phyloP scores from a whole-genome alignment of 495 filamentous ascomycete species.

The Paragyromitra xinjiangensis region DNA sequence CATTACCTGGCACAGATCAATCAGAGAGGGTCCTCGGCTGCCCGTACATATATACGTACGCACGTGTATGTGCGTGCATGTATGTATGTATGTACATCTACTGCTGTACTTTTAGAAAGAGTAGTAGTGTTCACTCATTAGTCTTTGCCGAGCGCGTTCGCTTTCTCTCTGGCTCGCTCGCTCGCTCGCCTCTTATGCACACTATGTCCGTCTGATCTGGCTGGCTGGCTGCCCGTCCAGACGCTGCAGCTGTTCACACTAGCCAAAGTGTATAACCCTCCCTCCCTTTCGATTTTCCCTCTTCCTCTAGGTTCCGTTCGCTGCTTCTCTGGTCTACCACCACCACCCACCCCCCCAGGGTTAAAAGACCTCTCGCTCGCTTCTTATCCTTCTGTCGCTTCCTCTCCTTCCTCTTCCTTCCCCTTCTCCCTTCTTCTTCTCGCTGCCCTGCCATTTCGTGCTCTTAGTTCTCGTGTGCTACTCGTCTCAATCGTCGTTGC shows the following conservation, averaged over 20 bases:
- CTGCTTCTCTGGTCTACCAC: conserved; percentile 43
- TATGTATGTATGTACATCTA: conserved; percentile 43
- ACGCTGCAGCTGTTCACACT: conserved; percentile 42
- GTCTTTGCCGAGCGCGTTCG: conserved; percentile 50
- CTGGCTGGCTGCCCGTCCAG: conserved; percentile 29
- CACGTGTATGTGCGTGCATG: conserved; percentile 29
- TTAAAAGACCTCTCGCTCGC: conserved; percentile 35
- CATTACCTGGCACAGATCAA: conserved; percentile 45
- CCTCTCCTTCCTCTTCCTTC: conserved; percentile 55
- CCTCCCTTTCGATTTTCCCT: conserved; percentile 48
- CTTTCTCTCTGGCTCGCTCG: conserved; percentile 28
- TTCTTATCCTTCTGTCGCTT: conserved; percentile 52
- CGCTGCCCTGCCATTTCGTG: conserved; percentile 49
- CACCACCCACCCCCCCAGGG: conserved; percentile 38
- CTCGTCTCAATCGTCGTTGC: conserved; percentile 41
- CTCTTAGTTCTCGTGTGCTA: conserved; percentile 16
- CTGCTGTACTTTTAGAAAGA: conserved; percentile 47
- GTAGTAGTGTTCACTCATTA: conserved; percentile 47
- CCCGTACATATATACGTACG: conserved; percentile 38
- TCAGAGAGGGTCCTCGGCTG: conserved; percentile 48
- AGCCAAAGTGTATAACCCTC: conserved; percentile 50
- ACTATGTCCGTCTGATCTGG: conserved; percentile 32
- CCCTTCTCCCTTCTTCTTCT: conserved; percentile 53
- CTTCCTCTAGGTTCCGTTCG: conserved; percentile 50
- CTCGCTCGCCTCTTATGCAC: conserved; percentile 37